These are phyloP conservation scores for Babesia caballi DNA, from an alignment of 169 alveolate species.

Conservation along the genomic window DNA sequence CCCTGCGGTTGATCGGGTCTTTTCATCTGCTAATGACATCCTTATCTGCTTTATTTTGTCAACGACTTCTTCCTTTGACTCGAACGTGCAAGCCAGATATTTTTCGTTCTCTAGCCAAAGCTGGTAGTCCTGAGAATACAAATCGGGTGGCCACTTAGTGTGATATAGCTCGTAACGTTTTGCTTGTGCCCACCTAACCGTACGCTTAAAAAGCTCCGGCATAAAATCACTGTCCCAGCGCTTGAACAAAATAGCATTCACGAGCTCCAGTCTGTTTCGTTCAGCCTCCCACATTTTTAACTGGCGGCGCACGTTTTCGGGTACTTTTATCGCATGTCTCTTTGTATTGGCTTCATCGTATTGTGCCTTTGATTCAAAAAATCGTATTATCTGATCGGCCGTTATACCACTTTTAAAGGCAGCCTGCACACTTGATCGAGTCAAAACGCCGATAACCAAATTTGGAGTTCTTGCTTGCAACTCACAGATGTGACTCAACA, in stretches of 20 bases:
- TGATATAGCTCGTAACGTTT: conserved; percentile 71
- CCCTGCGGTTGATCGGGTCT: neutral
- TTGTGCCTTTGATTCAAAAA: conserved; percentile 79
- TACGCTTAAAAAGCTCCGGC: conserved; percentile 78
- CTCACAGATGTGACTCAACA: conserved; percentile 83
- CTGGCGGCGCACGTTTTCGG: conserved; percentile 83
- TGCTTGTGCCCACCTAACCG: conserved; percentile 81
- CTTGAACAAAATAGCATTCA: conserved; percentile 74
- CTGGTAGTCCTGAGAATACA: conserved; percentile 66
- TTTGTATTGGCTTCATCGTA: conserved; percentile 37
- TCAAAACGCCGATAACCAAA: conserved; percentile 82
- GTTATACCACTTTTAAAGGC: conserved; percentile 85
- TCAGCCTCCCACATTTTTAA: conserved; percentile 87
- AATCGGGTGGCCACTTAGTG: conserved; percentile 78
- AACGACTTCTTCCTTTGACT: conserved; percentile 78
- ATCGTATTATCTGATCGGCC: conserved; percentile 82
- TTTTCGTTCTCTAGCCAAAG: conserved; percentile 73
- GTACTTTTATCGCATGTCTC: conserved; percentile 63
- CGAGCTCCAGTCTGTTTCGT: conserved; percentile 76
- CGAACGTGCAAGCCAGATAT: conserved; percentile 74
- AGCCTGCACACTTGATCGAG: conserved; percentile 80
- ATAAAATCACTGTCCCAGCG: conserved; percentile 76
- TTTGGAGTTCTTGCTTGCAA: conserved; percentile 85
- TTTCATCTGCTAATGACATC: conserved; percentile 28
- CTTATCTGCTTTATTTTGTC: conserved; percentile 68